Evolutionary conservation across 371 early-diverging fungal species (phyloP).

Genomic region (Mycotypha africana): DNA sequence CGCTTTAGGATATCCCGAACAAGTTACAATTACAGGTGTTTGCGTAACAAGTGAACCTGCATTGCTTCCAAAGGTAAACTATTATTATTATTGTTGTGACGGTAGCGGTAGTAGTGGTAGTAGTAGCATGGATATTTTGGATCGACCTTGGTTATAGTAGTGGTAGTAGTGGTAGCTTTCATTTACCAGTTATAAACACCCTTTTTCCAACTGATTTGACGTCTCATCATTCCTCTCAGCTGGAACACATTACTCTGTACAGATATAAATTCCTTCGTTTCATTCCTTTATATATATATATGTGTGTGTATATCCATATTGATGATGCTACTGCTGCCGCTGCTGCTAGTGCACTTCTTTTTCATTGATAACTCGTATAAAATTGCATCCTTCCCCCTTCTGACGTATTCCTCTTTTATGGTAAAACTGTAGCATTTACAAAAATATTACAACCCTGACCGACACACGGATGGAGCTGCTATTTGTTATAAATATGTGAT

Average conservation of each 20-base stretch:
- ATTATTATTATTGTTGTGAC: background rate
- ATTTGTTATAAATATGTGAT: slow-evolving; percentile 17
- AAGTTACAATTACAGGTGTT: slow-evolving; percentile 15
- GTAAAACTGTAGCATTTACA: slow-evolving; percentile 4
- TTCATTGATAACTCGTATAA: too few relatives aligned
- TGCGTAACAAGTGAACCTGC: slow-evolving; percentile 23
- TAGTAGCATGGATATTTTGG: slow-evolving; percentile 14
- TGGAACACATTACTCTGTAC: too few relatives aligned
- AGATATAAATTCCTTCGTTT: too few relatives aligned
- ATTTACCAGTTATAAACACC: too few relatives aligned
- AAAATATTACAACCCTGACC: slow-evolving; percentile 8
- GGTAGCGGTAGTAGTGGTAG: too few relatives aligned
- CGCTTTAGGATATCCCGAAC: slow-evolving; percentile 11
- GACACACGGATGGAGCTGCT: background rate
- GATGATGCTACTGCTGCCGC: background rate
- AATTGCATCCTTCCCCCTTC: background rate
- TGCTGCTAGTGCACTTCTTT: too few relatives aligned
- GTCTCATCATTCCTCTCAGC: too few relatives aligned
- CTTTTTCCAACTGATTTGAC: too few relatives aligned
- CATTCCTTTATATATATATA: too few relatives aligned
- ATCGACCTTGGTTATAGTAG: slow-evolving; percentile 8
- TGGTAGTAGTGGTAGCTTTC: too few relatives aligned
- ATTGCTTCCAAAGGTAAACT: slow-evolving; percentile 29
- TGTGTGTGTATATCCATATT: background rate
- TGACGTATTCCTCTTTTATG: background rate